Percentiles rank a stretch among this genome's conserved stretches.
These are phyloP conservation scores for Aspergillus sclerotiicarbonarius DNA, from an alignment of 495 filamentous ascomycete genomes.

Conservation along the genomic window DNA sequence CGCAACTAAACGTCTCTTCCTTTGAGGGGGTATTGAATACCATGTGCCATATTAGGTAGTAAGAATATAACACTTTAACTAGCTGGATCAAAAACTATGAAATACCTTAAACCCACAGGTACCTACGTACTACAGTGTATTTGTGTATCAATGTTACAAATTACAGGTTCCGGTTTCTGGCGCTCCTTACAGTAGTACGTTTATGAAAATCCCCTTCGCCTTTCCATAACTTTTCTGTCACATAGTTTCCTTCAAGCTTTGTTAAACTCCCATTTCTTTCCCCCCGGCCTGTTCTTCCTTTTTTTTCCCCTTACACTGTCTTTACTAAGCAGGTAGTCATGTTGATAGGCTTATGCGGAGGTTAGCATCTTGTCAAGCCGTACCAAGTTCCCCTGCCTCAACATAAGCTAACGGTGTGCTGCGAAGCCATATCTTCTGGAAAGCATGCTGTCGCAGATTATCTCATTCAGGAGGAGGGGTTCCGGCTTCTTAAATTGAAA, in stretches of 20 bases:
- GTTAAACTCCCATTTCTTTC: background rate
- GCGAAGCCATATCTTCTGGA: constrained; percentile 80
- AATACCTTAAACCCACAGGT: no score
- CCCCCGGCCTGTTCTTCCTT: background rate
- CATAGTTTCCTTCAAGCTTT: background rate
- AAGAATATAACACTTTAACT: no score
- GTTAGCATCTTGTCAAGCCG: constrained; percentile 46
- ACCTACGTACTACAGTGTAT: no score
- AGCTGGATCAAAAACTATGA: no score
- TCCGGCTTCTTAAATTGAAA: constrained; percentile 48
- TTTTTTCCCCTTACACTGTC: background rate
- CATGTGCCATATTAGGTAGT: no score
- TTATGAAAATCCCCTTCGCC: no score
- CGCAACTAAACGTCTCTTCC: no score
- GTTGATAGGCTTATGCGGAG: constrained; percentile 92
- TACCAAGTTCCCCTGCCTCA: constrained; percentile 2
- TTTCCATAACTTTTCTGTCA: no score
- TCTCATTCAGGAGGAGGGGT: constrained; percentile 73
- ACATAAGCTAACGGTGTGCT: constrained; percentile 18
- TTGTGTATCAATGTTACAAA: no score
- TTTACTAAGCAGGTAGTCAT: constrained; percentile 52
- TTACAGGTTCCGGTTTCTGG: no score
- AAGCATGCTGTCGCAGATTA: constrained; percentile 84
- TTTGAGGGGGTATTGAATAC: no score
- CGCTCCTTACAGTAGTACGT: no score